Conservation (phyloP, 2,329 filamentous ascomycete species). For the Ophiosphaerella herpotricha region DNA sequence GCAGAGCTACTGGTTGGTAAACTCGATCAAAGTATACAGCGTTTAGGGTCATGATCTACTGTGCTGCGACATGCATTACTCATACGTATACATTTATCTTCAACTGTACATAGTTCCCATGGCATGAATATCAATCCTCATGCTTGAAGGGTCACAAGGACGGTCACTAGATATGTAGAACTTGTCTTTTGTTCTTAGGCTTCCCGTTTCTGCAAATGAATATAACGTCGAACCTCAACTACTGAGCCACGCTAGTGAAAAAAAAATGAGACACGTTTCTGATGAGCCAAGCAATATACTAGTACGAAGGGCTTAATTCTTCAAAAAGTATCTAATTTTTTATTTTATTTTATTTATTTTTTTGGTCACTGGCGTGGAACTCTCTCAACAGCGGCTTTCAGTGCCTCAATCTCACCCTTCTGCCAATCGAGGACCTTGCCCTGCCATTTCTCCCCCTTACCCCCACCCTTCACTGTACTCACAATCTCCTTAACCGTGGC, state of each 20-base stretch:
- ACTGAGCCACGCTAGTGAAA: no score
- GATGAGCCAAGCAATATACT: no score
- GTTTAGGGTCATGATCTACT: slow-evolving; percentile 16
- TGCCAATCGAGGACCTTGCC: slow-evolving; percentile 41
- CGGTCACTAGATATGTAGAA: background rate
- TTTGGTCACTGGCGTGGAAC: background rate
- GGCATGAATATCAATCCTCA: no score
- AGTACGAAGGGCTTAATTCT: background rate
- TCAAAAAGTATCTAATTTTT: background rate
- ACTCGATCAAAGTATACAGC: slow-evolving; percentile 46
- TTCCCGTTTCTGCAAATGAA: background rate
- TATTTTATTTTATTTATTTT: no score
- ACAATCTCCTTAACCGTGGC: slow-evolving; percentile 32
- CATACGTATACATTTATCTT: background rate
- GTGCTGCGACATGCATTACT: background rate
- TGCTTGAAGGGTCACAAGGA: background rate
- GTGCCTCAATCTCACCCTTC: slow-evolving; percentile 36
- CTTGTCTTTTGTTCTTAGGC: background rate
- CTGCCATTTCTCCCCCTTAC: slow-evolving; percentile 42
- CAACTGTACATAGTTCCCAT: background rate
- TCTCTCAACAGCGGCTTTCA: slow-evolving; percentile 24
- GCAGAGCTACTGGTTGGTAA: slow-evolving; percentile 46
- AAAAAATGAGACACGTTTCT: no score
- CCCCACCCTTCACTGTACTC: slow-evolving; percentile 35
- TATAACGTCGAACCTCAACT: background rate